A percentile compares a stretch with the other conserved stretches of the same genome.
Evolutionary conservation across 1,139 yeast species (phyloP).

Genomic region (Zygoascus meyerae): DNA sequence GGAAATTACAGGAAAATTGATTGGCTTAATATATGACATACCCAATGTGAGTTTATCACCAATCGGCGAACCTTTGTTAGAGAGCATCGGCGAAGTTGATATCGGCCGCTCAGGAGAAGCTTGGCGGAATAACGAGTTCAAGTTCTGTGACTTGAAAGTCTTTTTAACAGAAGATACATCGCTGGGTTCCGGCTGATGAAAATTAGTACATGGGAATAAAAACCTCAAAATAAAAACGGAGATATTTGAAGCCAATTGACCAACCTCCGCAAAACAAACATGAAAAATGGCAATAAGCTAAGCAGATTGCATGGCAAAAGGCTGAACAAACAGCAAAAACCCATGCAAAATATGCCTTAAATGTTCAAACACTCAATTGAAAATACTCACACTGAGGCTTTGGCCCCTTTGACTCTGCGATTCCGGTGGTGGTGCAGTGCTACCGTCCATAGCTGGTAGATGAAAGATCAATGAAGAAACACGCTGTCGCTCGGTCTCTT

Average conservation of each 20-base stretch:
- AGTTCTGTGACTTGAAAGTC: slow-evolving; percentile 36
- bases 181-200: slow-evolving; percentile 3
- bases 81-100: slow-evolving; percentile 11
- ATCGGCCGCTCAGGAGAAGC: slow-evolving; percentile 13
- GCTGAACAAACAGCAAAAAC: no score
- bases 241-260: no score
- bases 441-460: no score
- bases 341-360: no score
- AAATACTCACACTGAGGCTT: neutral
- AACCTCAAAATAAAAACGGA: no score
- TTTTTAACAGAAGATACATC: slow-evolving; percentile 20
- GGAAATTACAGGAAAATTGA: neutral
- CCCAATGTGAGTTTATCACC: slow-evolving; percentile 16
- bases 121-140: slow-evolving; percentile 33
- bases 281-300: no score
- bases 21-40: slow-evolving; percentile 14
- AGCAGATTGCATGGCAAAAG: no score
- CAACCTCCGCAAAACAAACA: no score
- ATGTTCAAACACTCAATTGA: neutral
- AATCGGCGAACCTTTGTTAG: slow-evolving; percentile 14
- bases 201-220: no score
- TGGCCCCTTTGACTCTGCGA: neutral
- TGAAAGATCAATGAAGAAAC: no score
- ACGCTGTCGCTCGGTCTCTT: no score
- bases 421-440: no score